A percentile compares a stretch with the other conserved stretches of the same genome.
Conservation (phyloP, 345 rosid genomes). For the Syzygium aqueum region DNA sequence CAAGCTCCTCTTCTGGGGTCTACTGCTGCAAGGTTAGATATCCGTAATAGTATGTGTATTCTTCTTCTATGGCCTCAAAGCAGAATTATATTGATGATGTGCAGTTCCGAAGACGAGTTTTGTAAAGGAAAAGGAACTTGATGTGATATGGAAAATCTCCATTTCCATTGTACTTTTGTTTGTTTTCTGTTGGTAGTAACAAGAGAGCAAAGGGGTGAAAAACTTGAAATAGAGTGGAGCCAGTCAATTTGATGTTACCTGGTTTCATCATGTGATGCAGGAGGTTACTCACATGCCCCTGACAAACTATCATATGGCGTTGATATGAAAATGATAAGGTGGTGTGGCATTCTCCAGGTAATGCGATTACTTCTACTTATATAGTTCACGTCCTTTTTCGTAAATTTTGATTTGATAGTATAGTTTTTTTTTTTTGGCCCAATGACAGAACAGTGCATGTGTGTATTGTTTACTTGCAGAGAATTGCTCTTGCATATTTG, state of each 20-base stretch:
- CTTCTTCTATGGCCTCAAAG: background rate
- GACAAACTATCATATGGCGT: slow-evolving; percentile 68
- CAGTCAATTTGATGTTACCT: background rate
- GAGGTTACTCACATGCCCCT: slow-evolving; percentile 90
- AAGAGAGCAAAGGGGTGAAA: background rate
- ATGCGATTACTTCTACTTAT: background rate
- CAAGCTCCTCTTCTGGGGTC: slow-evolving; percentile 89
- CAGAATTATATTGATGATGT: background rate
- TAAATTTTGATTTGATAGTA: background rate
- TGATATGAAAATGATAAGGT: slow-evolving; percentile 62
- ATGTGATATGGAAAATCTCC: background rate
- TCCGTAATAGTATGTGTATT: background rate
- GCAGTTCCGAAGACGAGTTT: background rate
- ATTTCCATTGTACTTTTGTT: background rate
- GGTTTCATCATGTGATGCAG: slow-evolving; percentile 18
- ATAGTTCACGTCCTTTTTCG: background rate
- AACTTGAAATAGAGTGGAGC: background rate
- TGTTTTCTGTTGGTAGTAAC: background rate
- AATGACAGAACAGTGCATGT: background rate
- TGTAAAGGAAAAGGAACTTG: background rate
- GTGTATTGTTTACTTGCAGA: slow-evolving; percentile 21
- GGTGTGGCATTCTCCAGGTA: slow-evolving; percentile 95
- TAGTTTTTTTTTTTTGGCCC: background rate
- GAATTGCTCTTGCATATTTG: slow-evolving; percentile 83
- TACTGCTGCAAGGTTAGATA: slow-evolving; percentile 66